Evolutionary conservation across 116 monocot species (phyloP).

Genomic region (Trichopus zeylanicus): DNA sequence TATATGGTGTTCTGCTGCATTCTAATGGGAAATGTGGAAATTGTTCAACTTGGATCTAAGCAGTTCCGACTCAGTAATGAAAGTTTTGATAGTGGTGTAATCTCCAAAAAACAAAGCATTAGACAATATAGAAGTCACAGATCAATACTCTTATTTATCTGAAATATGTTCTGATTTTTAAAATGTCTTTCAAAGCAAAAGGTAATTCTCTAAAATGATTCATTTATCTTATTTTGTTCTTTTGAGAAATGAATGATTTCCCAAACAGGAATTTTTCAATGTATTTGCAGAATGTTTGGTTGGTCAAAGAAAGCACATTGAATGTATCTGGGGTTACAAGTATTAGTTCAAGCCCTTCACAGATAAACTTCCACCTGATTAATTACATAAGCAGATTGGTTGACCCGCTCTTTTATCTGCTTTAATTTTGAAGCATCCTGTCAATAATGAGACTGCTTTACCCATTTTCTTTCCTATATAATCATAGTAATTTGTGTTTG

Average conservation of each 20-base stretch:
- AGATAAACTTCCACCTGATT: slow-evolving; percentile 19
- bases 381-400: neutral
- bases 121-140: slow-evolving; percentile 67
- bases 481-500: too few relatives aligned
- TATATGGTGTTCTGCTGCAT: slow-evolving; percentile 87
- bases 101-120: slow-evolving; percentile 68
- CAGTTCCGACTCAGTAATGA: slow-evolving; percentile 73
- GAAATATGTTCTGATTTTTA: slow-evolving; percentile 61
- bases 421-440: neutral
- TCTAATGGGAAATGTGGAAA: slow-evolving; percentile 79
- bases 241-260: neutral
- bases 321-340: slow-evolving; percentile 23
- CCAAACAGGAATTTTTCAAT: slow-evolving; percentile 1
- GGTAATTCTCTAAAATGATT: slow-evolving; percentile 22
- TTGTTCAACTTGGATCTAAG: slow-evolving; percentile 42
- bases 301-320: slow-evolving; percentile 34
- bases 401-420: too few relatives aligned
- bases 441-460: too few relatives aligned
- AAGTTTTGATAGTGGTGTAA: slow-evolving; percentile 70
- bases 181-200: slow-evolving; percentile 40
- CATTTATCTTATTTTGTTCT: neutral
- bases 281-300: slow-evolving; percentile 44
- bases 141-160: slow-evolving; percentile 56
- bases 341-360: slow-evolving; percentile 22
- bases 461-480: too few relatives aligned